Conservation (phyloP, 495 filamentous ascomycete genomes). For the Durotheca rogersii region DNA sequence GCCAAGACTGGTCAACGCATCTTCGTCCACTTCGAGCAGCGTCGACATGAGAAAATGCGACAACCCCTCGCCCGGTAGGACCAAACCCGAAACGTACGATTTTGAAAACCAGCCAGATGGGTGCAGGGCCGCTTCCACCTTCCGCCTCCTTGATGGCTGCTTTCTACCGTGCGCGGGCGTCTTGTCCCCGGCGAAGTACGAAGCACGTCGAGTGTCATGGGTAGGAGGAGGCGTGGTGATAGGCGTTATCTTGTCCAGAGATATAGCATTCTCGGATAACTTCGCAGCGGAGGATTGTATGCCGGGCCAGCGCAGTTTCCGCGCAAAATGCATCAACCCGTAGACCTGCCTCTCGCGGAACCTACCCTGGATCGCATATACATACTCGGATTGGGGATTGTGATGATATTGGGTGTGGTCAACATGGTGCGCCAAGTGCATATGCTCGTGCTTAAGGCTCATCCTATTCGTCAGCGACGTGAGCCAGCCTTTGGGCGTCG, state of each 20-base stretch:
- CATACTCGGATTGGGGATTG: conserved; percentile 36
- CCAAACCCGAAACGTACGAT: conserved; percentile 74
- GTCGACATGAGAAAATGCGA: conserved; percentile 77
- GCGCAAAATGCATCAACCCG: conserved; percentile 60
- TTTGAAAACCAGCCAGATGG: conserved; percentile 77
- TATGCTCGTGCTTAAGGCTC: conserved; percentile 44
- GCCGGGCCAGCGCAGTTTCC: conserved; percentile 57
- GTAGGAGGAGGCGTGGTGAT: conserved; percentile 44
- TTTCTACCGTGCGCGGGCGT: conserved; percentile 29
- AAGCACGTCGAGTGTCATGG: conserved; percentile 42
- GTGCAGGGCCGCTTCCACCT: conserved; percentile 49
- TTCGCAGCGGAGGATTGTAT: conserved; percentile 41
- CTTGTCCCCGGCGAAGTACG: conserved; percentile 41
- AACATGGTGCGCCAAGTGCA: conserved; percentile 32
- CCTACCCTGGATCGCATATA: conserved; percentile 46
- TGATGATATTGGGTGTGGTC: conserved; percentile 35
- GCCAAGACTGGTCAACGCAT: conserved; percentile 65
- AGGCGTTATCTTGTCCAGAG: conserved; percentile 41
- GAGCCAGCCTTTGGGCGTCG: conserved; percentile 50
- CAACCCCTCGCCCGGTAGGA: conserved; percentile 73
- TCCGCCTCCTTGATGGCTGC: conserved; percentile 35
- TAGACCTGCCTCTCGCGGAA: conserved; percentile 53
- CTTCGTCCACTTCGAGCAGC: conserved; percentile 70
- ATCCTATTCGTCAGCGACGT: conserved; percentile 55
- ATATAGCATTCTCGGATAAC: conserved; percentile 43